phyloP scores from a whole-genome alignment of 345 rosid genomes.

The Isatis tinctoria region DNA sequence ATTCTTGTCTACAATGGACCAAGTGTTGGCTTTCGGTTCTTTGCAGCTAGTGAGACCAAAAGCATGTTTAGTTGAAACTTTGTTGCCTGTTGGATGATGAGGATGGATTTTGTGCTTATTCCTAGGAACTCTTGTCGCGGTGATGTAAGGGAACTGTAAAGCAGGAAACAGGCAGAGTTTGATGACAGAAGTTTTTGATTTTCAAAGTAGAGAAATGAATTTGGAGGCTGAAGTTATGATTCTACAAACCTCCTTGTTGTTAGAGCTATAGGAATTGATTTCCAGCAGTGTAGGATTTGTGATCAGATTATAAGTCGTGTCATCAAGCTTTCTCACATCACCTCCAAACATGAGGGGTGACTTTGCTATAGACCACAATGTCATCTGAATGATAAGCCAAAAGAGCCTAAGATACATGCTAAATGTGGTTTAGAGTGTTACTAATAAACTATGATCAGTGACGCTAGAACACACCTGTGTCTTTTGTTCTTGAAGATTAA shows the following conservation, averaged over 20 bases:
- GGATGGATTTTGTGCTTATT: constrained; percentile 3
- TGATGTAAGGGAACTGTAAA: constrained; percentile 54
- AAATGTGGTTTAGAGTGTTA: background rate
- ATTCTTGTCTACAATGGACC: constrained; percentile 50
- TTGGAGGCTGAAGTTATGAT: background rate
- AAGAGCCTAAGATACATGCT: background rate
- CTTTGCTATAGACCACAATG: constrained; percentile 89
- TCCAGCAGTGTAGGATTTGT: constrained; percentile 69
- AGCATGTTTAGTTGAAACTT: constrained; percentile 27
- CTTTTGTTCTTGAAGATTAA: constrained; percentile 61
- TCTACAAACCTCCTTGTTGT: constrained; percentile 67
- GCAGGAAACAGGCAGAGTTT: background rate
- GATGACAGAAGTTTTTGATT: background rate
- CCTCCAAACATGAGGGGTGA: constrained; percentile 98
- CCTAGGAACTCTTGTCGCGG: constrained; percentile 17
- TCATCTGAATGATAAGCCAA: constrained; percentile 55
- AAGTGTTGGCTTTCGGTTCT: constrained; percentile 53
- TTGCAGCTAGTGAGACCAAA: constrained; percentile 69
- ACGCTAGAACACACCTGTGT: constrained; percentile 51
- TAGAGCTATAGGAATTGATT: constrained; percentile 63
- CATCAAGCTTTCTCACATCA: constrained; percentile 72
- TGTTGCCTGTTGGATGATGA: constrained; percentile 14
- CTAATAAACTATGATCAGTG: background rate
- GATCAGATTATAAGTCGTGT: constrained; percentile 52
- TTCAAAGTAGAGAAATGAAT: background rate